These are phyloP conservation scores for Aureobasidium sp. DNA, from an alignment of 2,329 filamentous ascomycete genomes.

Conservation along the genomic window DNA sequence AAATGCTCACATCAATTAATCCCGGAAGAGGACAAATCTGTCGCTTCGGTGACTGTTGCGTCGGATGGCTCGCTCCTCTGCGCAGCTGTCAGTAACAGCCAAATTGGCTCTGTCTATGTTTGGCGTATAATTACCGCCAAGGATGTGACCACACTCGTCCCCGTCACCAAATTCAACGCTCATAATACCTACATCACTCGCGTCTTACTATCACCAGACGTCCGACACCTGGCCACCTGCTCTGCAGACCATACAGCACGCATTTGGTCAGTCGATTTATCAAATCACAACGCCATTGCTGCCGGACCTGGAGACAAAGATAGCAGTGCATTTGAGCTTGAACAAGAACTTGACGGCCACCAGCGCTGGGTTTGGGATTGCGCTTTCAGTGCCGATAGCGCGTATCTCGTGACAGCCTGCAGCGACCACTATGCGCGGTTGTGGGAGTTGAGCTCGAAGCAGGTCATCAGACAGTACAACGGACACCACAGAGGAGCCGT, in stretches of 20 bases:
- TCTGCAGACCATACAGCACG: constrained; percentile 90
- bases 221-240: constrained; percentile 89
- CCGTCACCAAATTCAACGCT: constrained; percentile 81
- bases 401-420: constrained; percentile 87
- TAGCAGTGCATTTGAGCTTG: constrained; percentile 61
- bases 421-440: constrained; percentile 88
- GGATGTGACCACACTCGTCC: constrained; percentile 76
- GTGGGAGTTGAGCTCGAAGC: constrained; percentile 81
- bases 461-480: constrained; percentile 91
- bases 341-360: constrained; percentile 81
- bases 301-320: constrained; percentile 9
- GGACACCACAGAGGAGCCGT: constrained; percentile 88
- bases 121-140: constrained; percentile 85
- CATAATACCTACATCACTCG: constrained; percentile 91
- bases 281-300: constrained; percentile 16
- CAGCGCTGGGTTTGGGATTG: constrained; percentile 98
- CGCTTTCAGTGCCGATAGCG: constrained; percentile 86
- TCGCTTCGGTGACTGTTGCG: constrained; percentile 91
- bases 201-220: constrained; percentile 83
- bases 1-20: constrained; percentile 95
- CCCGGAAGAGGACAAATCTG: constrained; percentile 88
- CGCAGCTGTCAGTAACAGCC: constrained; percentile 69
- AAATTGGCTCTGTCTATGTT: constrained; percentile 89
- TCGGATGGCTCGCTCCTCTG: constrained; percentile 89
- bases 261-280: constrained; percentile 85